Conservation (phyloP, 139 green algal genomes). For the Coccomyxa sp. region DNA sequence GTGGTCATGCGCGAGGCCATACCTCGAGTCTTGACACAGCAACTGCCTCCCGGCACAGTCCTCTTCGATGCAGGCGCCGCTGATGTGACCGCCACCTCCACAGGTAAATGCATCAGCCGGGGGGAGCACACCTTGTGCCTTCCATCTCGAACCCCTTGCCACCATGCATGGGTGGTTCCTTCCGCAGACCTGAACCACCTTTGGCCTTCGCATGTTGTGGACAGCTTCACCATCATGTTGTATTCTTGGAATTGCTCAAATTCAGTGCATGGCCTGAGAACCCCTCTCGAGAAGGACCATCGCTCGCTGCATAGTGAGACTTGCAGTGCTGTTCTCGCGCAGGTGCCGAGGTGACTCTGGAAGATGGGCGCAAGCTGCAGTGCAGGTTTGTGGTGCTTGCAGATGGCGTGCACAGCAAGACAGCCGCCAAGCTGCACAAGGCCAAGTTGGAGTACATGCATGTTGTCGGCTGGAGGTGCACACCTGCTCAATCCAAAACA, state of each 20-base stretch:
- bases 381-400: not conserved
- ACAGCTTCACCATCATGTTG: not conserved
- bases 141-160: too few species aligned
- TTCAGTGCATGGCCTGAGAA: not conserved
- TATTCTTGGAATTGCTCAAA: not conserved
- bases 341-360: not conserved
- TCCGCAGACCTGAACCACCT: not conserved
- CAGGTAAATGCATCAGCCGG: too few species aligned
- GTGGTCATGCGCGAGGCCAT: too few species aligned
- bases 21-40: too few species aligned
- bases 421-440: not conserved
- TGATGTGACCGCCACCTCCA: too few species aligned
- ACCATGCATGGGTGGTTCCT: not conserved
- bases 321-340: not conserved
- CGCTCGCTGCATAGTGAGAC: not conserved
- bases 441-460: not conserved
- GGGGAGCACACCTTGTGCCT: too few species aligned
- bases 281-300: not conserved
- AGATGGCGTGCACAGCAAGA: not conserved
- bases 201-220: not conserved
- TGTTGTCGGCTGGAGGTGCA: not conserved
- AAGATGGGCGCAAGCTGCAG: not conserved
- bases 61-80: too few species aligned
- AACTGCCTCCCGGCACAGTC: too few species aligned
- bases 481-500: too few species aligned